Conservation (phyloP, 164 flowering plant species). For the Magnolia kwangsiensis region DNA sequence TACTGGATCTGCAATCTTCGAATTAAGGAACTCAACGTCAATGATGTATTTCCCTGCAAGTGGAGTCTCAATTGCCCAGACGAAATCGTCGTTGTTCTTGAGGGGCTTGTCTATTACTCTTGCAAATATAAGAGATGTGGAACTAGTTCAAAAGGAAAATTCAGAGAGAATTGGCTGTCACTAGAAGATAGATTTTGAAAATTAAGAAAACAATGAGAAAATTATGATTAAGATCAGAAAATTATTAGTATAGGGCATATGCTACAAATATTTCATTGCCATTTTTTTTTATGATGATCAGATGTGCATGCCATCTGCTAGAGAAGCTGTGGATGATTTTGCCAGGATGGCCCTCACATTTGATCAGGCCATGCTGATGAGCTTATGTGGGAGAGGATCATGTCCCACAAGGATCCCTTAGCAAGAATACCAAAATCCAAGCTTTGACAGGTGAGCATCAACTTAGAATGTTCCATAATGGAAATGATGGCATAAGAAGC, state of each 20-base stretch:
- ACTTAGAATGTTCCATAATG: neutral
- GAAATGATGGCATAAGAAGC: neutral
- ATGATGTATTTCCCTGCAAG: slow-evolving; percentile 78
- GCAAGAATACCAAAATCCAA: neutral
- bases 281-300: too few relatives aligned
- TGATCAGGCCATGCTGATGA: neutral
- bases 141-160: neutral
- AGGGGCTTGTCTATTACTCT: slow-evolving; percentile 70
- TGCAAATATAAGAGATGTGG: slow-evolving; percentile 21
- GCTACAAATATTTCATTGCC: too few relatives aligned
- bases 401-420: neutral
- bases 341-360: too few relatives aligned
- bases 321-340: too few relatives aligned
- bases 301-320: too few relatives aligned
- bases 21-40: slow-evolving; percentile 84
- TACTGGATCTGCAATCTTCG: slow-evolving; percentile 42
- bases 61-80: slow-evolving; percentile 79
- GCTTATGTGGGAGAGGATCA: neutral
- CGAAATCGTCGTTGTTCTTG: slow-evolving; percentile 74
- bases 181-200: too few relatives aligned
- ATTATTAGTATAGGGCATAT: too few relatives aligned
- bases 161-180: too few relatives aligned
- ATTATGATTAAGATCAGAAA: too few relatives aligned
- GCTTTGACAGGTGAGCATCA: neutral
- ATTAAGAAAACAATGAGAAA: too few relatives aligned